Conservation (phyloP, 257 asterid genomes). For the Salvia splendens region DNA sequence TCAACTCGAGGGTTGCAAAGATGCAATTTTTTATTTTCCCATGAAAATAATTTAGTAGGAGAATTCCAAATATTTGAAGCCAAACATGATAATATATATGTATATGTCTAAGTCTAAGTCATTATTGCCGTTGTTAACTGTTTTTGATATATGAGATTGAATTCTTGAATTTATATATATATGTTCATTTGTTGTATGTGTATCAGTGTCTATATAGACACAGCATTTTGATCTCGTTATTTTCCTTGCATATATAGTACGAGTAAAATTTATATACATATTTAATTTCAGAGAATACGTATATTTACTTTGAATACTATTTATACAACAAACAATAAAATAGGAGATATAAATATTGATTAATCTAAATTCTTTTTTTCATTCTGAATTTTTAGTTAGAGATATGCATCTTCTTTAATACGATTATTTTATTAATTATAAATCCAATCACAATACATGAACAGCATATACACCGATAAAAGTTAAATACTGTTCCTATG, state of each 20-base stretch:
- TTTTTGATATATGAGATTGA: slow-evolving; percentile 24
- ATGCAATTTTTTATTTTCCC: slow-evolving; percentile 29
- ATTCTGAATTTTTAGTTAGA: too few relatives aligned
- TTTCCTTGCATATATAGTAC: background rate
- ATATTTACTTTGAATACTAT: too few relatives aligned
- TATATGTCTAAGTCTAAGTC: slow-evolving; percentile 19
- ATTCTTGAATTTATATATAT: slow-evolving; percentile 21
- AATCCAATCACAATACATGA: too few relatives aligned
- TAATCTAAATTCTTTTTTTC: too few relatives aligned
- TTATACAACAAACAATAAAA: too few relatives aligned
- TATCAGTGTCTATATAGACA: slow-evolving; percentile 14
- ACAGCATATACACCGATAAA: background rate
- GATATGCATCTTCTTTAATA: too few relatives aligned
- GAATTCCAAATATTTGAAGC: slow-evolving; percentile 16
- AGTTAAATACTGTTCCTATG: too few relatives aligned
- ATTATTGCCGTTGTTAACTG: slow-evolving; percentile 20
- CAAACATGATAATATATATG: background rate
- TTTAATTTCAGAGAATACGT: too few relatives aligned
- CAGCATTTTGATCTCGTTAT: background rate
- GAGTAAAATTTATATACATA: background rate
- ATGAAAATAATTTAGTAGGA: slow-evolving; percentile 17
- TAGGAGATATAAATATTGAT: too few relatives aligned
- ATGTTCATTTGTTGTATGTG: background rate
- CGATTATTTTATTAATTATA: too few relatives aligned
- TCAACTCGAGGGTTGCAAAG: slow-evolving; percentile 36